These are phyloP conservation scores for Poteriospumella lacustris DNA, from an alignment of 108 stramenopile species.

Conservation along the genomic window DNA sequence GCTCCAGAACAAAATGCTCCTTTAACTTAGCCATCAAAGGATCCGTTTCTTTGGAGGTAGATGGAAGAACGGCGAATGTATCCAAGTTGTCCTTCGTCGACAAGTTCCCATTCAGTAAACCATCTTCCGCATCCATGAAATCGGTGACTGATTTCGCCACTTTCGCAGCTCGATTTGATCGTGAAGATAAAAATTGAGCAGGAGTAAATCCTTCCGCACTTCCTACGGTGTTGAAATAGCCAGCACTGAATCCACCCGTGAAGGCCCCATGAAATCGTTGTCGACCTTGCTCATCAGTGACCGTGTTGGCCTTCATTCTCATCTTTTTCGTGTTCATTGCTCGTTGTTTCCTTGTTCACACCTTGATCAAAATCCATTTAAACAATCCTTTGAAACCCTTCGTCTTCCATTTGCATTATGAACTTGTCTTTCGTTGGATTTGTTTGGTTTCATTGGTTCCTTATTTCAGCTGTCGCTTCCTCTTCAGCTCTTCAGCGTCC, in stretches of 20 bases:
- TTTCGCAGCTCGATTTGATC: constrained; percentile 41
- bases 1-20: neutral
- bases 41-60: too few relatives aligned
- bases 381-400: too few relatives aligned
- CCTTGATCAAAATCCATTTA: too few relatives aligned
- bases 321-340: neutral
- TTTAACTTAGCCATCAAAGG: too few relatives aligned
- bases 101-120: constrained; percentile 37
- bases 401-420: too few relatives aligned
- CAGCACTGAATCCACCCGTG: constrained; percentile 74
- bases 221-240: constrained; percentile 73
- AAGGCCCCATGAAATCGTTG: constrained; percentile 62
- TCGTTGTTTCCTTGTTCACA: too few relatives aligned
- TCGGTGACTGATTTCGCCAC: constrained; percentile 32
- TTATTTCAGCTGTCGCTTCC: too few relatives aligned
- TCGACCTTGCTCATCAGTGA: constrained; percentile 32
- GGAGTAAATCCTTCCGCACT: constrained; percentile 74
- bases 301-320: neutral
- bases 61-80: neutral
- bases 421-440: too few relatives aligned
- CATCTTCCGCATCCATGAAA: constrained; percentile 57
- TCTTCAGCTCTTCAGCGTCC: too few relatives aligned
- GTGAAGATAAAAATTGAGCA: constrained; percentile 37
- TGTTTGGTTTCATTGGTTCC: too few relatives aligned
- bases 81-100: neutral